phyloP scores from a whole-genome alignment of 179 eudicot species.

The Actinidia chinensis region DNA sequence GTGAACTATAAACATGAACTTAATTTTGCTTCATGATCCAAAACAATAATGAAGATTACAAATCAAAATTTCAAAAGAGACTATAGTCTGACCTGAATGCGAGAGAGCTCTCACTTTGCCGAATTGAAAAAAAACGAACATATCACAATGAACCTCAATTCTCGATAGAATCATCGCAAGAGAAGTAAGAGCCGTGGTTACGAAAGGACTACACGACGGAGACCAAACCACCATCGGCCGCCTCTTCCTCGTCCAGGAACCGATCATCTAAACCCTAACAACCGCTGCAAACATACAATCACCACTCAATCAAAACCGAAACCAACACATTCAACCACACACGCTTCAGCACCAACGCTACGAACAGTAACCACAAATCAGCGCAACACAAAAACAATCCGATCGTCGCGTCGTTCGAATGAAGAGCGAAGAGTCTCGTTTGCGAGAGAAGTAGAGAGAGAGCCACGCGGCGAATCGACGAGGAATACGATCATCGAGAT shows the following conservation, averaged over 20 bases:
- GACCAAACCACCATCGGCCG: slow-evolving; percentile 37
- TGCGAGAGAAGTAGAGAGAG: slow-evolving; percentile 52
- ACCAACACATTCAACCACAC: slow-evolving; percentile 62
- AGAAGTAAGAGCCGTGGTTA: too few relatives aligned
- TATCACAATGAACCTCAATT: too few relatives aligned
- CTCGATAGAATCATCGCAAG: too few relatives aligned
- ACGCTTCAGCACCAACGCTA: slow-evolving; percentile 42
- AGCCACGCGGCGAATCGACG: slow-evolving; percentile 43
- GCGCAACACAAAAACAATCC: slow-evolving; percentile 34
- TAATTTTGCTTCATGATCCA: too few relatives aligned
- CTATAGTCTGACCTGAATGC: too few relatives aligned
- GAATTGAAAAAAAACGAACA: too few relatives aligned
- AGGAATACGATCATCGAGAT: slow-evolving; percentile 64
- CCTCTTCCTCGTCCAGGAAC: slow-evolving; percentile 52
- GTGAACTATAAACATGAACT: too few relatives aligned
- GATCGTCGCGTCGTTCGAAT: slow-evolving; percentile 49
- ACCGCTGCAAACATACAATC: slow-evolving; percentile 50
- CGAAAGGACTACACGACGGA: too few relatives aligned
- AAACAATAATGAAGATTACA: too few relatives aligned
- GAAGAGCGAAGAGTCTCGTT: slow-evolving; percentile 40
- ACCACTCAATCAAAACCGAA: slow-evolving; percentile 32
- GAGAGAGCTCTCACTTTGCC: too few relatives aligned
- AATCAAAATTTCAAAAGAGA: too few relatives aligned
- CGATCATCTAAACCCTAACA: slow-evolving; percentile 56
- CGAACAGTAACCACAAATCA: slow-evolving; percentile 45